phyloP scores from a whole-genome alignment of 129 eudicot species.

The Flaveria ramosissima region DNA sequence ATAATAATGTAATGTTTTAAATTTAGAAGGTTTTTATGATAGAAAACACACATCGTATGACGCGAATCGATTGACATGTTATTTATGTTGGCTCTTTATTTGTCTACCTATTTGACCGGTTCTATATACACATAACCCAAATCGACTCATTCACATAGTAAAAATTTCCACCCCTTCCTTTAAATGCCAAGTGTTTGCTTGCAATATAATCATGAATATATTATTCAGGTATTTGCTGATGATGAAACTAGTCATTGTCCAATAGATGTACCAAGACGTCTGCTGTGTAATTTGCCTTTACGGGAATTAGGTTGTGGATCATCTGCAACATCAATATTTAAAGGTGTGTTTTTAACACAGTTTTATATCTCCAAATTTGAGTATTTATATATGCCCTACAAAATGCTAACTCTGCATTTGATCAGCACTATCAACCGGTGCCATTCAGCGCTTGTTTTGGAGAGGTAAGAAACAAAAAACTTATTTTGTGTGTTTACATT shows the following conservation, averaged over 20 bases:
- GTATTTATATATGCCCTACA: not conserved
- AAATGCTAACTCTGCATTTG: slow-evolving; percentile 22
- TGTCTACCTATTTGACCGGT: not conserved
- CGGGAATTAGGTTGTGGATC: slow-evolving; percentile 58
- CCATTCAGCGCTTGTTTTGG: slow-evolving; percentile 49
- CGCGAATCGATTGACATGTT: not conserved
- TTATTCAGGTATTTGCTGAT: slow-evolving; percentile 74
- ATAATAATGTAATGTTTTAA: not conserved
- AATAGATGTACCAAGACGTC: slow-evolving; percentile 48
- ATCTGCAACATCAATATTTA: slow-evolving; percentile 47
- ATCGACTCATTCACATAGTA: too few relatives aligned
- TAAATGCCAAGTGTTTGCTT: not conserved
- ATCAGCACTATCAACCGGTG: slow-evolving; percentile 41
- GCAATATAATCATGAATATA: slow-evolving; percentile 15
- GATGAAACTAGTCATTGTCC: slow-evolving; percentile 54
- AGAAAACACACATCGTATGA: not conserved
- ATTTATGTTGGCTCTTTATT: not conserved
- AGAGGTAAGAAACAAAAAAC: slow-evolving; percentile 43
- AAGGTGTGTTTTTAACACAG: slow-evolving; percentile 39
- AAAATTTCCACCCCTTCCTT: not conserved
- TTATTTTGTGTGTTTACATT: not conserved
- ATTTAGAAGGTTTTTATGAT: not conserved
- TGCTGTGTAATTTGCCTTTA: slow-evolving; percentile 38
- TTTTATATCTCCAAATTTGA: slow-evolving; percentile 6
- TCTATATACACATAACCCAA: not conserved